Conservation (phyloP, 2,329 filamentous ascomycete genomes). For the Nigrospora sphaerica region DNA sequence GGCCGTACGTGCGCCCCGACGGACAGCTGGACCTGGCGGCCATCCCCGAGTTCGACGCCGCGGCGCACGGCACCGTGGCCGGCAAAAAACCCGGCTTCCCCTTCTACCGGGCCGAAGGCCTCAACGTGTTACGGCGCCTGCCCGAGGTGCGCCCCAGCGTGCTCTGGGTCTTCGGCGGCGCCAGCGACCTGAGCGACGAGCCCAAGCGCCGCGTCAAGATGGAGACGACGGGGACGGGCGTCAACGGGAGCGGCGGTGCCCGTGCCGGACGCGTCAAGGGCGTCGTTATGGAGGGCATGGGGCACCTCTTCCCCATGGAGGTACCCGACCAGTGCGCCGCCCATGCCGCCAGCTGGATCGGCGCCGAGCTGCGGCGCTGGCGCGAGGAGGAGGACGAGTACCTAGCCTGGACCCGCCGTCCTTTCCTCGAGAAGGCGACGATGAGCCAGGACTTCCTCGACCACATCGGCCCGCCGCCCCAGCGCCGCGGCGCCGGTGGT, state of each 20-base stretch:
- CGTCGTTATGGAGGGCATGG: conserved; percentile 55
- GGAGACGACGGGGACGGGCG: conserved; percentile 53
- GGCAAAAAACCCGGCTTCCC: conserved; percentile 28
- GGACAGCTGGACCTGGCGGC: conserved; percentile 26
- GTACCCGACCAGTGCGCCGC: conserved; percentile 60
- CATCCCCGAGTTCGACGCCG: conserved; percentile 2
- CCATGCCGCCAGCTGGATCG: conserved; percentile 49
- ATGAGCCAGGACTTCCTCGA: conserved; percentile 47
- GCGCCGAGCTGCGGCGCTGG: conserved; percentile 50
- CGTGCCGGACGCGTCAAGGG: conserved; percentile 60
- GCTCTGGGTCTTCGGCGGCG: conserved; percentile 62
- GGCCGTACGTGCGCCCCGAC: conserved; percentile 39
- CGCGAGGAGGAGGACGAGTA: conserved; percentile 49
- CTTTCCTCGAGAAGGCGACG: conserved; percentile 43
- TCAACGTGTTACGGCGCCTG: conserved; percentile 48
- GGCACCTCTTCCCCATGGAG: conserved; percentile 84
- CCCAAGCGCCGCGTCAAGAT: conserved; percentile 51
- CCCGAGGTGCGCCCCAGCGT: conserved; percentile 55
- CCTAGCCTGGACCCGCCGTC: conserved; percentile 37
- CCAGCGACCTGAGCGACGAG: conserved; percentile 47
- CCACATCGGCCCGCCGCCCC: conserved; percentile 35
- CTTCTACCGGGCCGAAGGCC: conserved; percentile 63
- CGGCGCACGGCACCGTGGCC: neutral
- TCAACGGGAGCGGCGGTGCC: conserved; percentile 60
- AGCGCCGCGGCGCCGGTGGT: neutral